A percentile compares a stretch with the other conserved stretches of the same genome.
Evolutionary conservation across 257 asterid species (phyloP).

Genomic region (Solanum clarkiae): DNA sequence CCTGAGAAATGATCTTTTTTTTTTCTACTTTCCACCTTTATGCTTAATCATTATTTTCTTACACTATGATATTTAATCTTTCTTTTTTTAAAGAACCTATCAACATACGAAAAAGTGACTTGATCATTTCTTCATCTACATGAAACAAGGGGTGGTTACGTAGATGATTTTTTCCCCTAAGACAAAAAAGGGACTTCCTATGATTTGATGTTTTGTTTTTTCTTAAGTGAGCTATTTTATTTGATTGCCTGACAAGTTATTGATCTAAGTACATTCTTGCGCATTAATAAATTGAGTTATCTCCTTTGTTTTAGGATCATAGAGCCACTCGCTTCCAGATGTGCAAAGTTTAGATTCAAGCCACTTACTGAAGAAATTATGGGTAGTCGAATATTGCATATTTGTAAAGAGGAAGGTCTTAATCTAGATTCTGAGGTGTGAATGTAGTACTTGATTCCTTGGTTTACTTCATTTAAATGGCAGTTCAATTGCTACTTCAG

Average conservation of each 20-base stretch:
- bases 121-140: not conserved
- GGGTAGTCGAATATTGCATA: slow-evolving; percentile 63
- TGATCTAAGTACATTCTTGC: not conserved
- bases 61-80: not conserved
- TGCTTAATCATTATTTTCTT: not conserved
- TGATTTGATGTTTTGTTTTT: not conserved
- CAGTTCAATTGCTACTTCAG: not conserved
- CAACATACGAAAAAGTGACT: not conserved
- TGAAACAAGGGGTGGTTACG: not conserved
- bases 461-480: not conserved
- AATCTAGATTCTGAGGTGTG: slow-evolving; percentile 79
- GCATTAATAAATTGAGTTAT: not conserved
- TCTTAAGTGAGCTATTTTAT: not conserved
- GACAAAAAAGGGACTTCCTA: not conserved
- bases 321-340: slow-evolving; percentile 97
- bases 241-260: not conserved
- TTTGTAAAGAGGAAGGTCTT: slow-evolving; percentile 85
- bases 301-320: slow-evolving; percentile 45
- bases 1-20: not conserved
- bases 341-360: slow-evolving; percentile 96
- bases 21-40: not conserved
- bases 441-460: not conserved
- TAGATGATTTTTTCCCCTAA: not conserved
- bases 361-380: slow-evolving; percentile 86
- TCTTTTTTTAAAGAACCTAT: not conserved